These are phyloP conservation scores for Solanum microdontum DNA, from an alignment of 257 asterid species.

Conservation along the genomic window DNA sequence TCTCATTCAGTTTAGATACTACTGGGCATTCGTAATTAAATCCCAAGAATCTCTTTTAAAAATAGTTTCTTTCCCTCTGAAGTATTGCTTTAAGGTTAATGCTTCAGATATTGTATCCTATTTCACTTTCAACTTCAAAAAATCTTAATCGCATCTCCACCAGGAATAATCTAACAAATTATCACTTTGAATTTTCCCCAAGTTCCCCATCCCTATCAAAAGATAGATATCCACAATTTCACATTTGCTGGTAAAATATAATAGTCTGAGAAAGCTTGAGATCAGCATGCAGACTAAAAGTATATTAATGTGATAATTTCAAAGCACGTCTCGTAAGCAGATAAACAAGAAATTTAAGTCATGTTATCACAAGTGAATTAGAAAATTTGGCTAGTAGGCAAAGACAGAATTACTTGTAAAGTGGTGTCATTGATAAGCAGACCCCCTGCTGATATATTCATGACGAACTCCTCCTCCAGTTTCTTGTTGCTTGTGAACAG, in stretches of 20 bases:
- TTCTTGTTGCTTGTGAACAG: constrained; percentile 66
- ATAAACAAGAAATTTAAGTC: neutral
- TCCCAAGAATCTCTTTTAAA: neutral
- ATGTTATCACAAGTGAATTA: neutral
- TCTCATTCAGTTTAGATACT: neutral
- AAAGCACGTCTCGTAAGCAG: neutral
- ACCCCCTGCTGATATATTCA: constrained; percentile 65
- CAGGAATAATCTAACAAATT: neutral
- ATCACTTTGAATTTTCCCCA: neutral
- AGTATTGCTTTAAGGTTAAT: neutral
- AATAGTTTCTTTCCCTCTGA: neutral
- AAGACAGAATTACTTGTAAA: constrained; percentile 46
- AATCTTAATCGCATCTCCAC: neutral
- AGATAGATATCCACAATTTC: neutral
- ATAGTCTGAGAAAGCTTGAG: neutral
- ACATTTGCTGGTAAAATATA: neutral
- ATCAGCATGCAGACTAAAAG: neutral
- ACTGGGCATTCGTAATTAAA: neutral
- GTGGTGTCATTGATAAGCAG: constrained; percentile 55
- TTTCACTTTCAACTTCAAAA: neutral
- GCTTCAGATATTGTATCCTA: neutral
- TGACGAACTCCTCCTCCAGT: constrained; percentile 54
- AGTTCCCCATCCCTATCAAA: neutral
- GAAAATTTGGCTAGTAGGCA: neutral
- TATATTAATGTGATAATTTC: neutral